Percentiles rank a stretch among this genome's conserved stretches.
phyloP scores from a whole-genome alignment of 352 stramenopile genomes.

The Halophytophthora polymorphica region DNA sequence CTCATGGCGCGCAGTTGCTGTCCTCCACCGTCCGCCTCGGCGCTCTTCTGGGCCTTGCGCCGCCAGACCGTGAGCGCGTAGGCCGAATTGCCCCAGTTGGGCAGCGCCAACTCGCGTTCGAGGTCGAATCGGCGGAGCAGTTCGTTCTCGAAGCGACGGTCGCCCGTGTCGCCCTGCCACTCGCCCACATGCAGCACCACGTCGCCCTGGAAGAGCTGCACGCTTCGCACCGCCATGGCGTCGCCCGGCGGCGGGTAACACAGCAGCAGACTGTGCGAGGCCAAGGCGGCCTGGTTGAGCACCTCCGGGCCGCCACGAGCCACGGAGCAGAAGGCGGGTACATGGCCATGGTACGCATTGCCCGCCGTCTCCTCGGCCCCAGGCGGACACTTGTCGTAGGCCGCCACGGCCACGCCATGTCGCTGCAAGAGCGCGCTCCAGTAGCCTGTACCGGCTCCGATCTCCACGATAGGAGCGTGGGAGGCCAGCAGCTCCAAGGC shows the following conservation, averaged over 20 bases:
- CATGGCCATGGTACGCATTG: constrained; percentile 64
- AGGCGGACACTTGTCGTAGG: constrained; percentile 59
- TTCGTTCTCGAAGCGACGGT: constrained; percentile 62
- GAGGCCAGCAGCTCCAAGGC: constrained; percentile 48
- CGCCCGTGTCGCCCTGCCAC: constrained; percentile 76
- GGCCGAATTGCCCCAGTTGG: constrained; percentile 80
- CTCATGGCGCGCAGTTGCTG: constrained; percentile 39
- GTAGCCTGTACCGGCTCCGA: constrained; percentile 89
- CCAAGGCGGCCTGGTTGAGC: constrained; percentile 35
- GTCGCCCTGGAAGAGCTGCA: constrained; percentile 62
- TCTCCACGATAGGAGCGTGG: constrained; percentile 77
- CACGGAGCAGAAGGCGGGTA: constrained; percentile 62
- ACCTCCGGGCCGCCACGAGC: constrained; percentile 55
- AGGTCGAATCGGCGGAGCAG: constrained; percentile 52
- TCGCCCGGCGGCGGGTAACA: constrained; percentile 69
- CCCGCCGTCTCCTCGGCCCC: constrained; percentile 19
- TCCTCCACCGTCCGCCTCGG: constrained; percentile 11
- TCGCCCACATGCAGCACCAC: constrained; percentile 70
- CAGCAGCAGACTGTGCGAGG: constrained; percentile 51
- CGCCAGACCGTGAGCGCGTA: constrained; percentile 75
- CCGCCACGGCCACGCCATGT: constrained; percentile 68
- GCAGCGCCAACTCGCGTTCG: constrained; percentile 50
- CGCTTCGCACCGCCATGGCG: constrained; percentile 54
- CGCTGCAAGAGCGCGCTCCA: constrained; percentile 79
- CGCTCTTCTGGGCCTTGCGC: constrained; percentile 26